phyloP scores from a whole-genome alignment of 305 asterid species.

The Fraxinus floribunda region DNA sequence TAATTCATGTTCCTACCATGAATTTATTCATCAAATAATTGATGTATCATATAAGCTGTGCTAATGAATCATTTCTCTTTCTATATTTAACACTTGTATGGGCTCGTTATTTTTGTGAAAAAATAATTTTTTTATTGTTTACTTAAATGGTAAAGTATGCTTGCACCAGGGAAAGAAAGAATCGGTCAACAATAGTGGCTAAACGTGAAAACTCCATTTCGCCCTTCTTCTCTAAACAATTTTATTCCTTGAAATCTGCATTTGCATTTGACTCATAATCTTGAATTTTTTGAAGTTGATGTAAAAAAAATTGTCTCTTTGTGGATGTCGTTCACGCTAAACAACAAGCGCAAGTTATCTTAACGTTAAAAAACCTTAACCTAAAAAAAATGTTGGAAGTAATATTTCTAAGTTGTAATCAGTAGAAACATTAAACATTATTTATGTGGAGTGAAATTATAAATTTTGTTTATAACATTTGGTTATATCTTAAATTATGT shows the following conservation, averaged over 20 bases:
- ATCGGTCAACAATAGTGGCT: background rate
- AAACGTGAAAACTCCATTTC: too few species aligned
- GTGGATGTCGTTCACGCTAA: background rate
- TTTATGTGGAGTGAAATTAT: too few species aligned
- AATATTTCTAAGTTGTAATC: too few species aligned
- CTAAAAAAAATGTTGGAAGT: background rate
- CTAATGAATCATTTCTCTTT: too few species aligned
- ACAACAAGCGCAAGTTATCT: background rate
- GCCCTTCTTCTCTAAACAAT: background rate
- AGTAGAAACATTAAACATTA: too few species aligned
- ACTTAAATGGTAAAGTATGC: background rate
- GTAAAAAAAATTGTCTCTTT: too few species aligned
- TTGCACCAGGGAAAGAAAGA: background rate
- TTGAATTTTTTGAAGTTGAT: background rate
- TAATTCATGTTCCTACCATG: background rate
- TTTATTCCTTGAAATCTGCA: background rate
- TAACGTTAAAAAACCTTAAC: too few species aligned
- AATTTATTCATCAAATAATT: background rate
- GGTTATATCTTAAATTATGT: too few species aligned
- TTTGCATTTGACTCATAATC: background rate
- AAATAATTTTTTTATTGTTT: background rate
- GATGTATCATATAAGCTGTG: background rate
- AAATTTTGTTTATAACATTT: too few species aligned
- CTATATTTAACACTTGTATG: too few species aligned
- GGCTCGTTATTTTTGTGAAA: background rate